phyloP scores from a whole-genome alignment of 1,284 basidiomycete species.

The Cryptococcus depauperatus region DNA sequence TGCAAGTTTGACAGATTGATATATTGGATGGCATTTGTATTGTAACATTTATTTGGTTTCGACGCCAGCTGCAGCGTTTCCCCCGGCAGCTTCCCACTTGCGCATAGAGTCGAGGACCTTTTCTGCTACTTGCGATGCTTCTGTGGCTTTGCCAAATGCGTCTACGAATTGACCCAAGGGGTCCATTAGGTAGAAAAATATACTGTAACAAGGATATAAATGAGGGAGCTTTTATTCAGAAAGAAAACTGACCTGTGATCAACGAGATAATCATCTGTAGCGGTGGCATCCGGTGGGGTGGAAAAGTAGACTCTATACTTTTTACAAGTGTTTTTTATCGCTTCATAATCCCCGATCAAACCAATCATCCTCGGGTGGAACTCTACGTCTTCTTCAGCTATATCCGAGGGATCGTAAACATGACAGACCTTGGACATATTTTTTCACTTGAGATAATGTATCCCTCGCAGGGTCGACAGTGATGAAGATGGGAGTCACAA shows the following conservation, averaged over 20 bases:
- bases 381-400: constrained; percentile 47
- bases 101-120: constrained; percentile 51
- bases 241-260: constrained; percentile 59
- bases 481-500: constrained; percentile 79
- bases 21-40: neutral
- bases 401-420: neutral
- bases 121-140: constrained; percentile 58
- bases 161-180: constrained; percentile 91
- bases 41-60: neutral
- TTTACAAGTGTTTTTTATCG: constrained; percentile 82
- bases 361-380: constrained; percentile 89
- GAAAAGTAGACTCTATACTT: constrained; percentile 97
- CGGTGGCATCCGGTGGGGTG: constrained; percentile 71
- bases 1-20: neutral
- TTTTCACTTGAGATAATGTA: constrained; percentile 52
- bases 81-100: constrained; percentile 48
- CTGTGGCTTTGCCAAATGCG: constrained; percentile 82
- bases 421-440: constrained; percentile 49
- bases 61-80: constrained; percentile 38
- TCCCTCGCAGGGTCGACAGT: constrained; percentile 95
- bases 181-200: constrained; percentile 99
- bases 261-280: constrained; percentile 84
- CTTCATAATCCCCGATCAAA: constrained; percentile 77
- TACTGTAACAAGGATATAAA: constrained; percentile 49
- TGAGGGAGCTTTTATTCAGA: neutral